Evolutionary conservation across 768 basidiomycete genomes (phyloP), one percentile per base, ranked within the genome.

Genomic region (Mycena vitilis): DNA sequence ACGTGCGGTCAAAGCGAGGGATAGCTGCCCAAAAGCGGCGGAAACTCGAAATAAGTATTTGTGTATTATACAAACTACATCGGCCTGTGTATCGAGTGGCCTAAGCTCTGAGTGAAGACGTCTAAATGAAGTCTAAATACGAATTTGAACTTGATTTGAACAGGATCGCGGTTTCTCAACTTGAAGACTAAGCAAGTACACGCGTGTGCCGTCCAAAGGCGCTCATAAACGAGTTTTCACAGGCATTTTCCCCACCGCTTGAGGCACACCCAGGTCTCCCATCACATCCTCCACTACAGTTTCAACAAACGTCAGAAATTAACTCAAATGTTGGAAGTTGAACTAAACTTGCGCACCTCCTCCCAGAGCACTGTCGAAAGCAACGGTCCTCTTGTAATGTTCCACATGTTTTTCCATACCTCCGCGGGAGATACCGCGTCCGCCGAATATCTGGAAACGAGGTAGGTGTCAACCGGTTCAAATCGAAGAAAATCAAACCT

Each of bases 381-480:
- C 76, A 13, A 79, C 77, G 5, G 79, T 81, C 44, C 80, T 63
- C 52, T 81, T 78, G 30, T 37, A 52, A 62, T 89, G 88, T 71
- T 91, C 89, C 45, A 89, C 82, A 61, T 83, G 78, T 48, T 76
- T 80, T 44, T 89, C 90, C 88, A 89, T 89, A 36, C 94, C 94
- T 16, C 88, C 88, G 77, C 86, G 85, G 30, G 95, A 95, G 67
- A 96, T 88, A 55, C 92, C 95, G 63, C 95, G 87, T 11, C 95
- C 95, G 71, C 95, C 94, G 70, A 95, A 95, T 70, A 95, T 87
- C 83, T 91, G 48, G 15, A 20, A 60, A 58, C 23, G 45, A n/a
- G n/a, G n/a, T n/a, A n/a, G n/a, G n/a, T n/a, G n/a, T n/a, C n/a
- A 44, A 2, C 36, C 12, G 23, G 18, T 2, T 30, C 30, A n/a